Base-by-base conservation (phyloP, 1,284 basidiomycete genomes). In the Coriolopsis trogii region DNA sequence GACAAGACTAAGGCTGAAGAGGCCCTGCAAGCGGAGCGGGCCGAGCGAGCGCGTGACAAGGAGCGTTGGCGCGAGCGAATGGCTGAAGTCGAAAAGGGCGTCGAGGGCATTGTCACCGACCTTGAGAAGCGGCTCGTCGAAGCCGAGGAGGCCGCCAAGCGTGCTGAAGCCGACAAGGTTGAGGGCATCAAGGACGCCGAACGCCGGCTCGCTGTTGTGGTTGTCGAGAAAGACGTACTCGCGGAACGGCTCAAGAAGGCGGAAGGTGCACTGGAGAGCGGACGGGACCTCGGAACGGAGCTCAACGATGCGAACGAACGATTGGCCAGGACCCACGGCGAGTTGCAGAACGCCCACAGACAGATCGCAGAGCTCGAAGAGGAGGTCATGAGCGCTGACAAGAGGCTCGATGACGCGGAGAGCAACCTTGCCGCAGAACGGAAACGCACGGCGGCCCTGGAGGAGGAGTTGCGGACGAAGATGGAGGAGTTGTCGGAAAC, bases 41-140 rank as follows among this genome's bases (percentile, higher is more conserved):
- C 66, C n/a, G 84, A 79, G 46, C 74, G 87, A 16, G 67, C 73
- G 7, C 72, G 73, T 43, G 87, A 89, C 62, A 85, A 83, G 55
- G 82, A 84, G 29, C 70, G 79, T 36, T 91, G 84, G 83, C 80
- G 78, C 58, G 79, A 78, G 46, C 74, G 84, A 44, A 87, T 90
- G 82, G 61, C 60, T 6, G 87, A 89, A 52, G 82, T 89, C 13
- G 83, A 89, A 66, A 72, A 72, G 43, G 85, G 85, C 7, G 86
- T 89, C 20, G 78, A 80, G 34, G 77, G 69, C 4, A 85, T 91
- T 50, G 74, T 91, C 23, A 69, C 71, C n/a, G 81, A 83, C 45
- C 67, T 91, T 46, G 87, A 90, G 67, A 63, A 66, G 56, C 82
- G 79, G 54, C 61, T 82, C 4, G 72, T 73, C 40, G 73, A 72